A percentile compares a stretch with the other conserved stretches of the same genome.
phyloP scores from a whole-genome alignment of 2,329 filamentous ascomycete genomes.

The Capronia epimyces region DNA sequence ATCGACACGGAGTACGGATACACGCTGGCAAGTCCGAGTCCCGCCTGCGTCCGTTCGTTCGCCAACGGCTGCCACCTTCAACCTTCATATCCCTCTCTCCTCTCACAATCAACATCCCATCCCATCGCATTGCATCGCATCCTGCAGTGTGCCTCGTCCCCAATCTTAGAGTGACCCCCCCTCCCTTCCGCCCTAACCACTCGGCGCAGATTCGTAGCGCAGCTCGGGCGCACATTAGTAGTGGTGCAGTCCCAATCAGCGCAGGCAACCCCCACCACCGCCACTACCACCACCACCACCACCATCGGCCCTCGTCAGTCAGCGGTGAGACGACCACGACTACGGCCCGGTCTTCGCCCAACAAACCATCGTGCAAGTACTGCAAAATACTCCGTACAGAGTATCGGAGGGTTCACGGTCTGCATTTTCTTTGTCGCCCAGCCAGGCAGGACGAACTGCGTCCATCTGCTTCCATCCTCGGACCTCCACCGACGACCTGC shows the following conservation, averaged over 20 bases:
- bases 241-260: constrained; percentile 10
- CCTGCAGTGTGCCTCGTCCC: background rate
- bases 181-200: constrained; percentile 2
- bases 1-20: too few species aligned
- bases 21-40: background rate
- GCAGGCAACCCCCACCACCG: constrained; percentile 5
- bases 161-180: background rate
- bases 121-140: too few species aligned
- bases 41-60: background rate
- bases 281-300: too few species aligned
- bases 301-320: too few species aligned
- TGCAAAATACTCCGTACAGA: background rate
- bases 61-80: too few species aligned
- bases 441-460: background rate
- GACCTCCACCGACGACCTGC: background rate
- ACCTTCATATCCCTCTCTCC: background rate
- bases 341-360: background rate
- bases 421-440: background rate
- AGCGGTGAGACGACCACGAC: constrained; percentile 19
- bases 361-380: background rate
- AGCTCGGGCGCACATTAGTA: background rate
- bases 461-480: background rate
- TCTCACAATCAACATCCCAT: background rate
- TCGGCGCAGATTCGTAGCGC: constrained; percentile 5
- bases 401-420: background rate